These are phyloP conservation scores for Fusarium begoniae DNA, from an alignment of 2,329 filamentous ascomycete species.

Conservation along the genomic window DNA sequence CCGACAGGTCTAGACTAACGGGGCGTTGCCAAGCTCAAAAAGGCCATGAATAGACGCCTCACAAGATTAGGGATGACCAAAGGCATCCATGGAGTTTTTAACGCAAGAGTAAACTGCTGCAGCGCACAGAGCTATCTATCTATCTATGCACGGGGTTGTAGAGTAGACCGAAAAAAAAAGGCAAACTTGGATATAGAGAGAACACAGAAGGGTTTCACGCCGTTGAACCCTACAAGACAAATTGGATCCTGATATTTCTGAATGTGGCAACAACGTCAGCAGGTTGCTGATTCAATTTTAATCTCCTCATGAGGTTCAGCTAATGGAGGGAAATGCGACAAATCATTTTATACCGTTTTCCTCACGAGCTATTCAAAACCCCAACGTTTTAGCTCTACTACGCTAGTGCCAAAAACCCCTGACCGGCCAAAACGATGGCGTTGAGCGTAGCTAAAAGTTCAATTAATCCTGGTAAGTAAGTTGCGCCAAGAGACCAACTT, in stretches of 20 bases:
- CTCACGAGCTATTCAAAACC: background rate
- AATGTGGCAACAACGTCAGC: background rate
- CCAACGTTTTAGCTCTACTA: background rate
- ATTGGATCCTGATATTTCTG: background rate
- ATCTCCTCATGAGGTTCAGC: background rate
- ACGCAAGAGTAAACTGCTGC: too few species aligned
- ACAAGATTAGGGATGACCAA: rapidly evolving
- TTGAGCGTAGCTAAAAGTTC: background rate
- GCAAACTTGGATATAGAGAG: background rate
- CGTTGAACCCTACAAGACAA: background rate
- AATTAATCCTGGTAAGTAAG: background rate
- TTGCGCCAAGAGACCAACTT: background rate
- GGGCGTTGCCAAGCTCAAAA: background rate
- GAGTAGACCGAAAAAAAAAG: background rate
- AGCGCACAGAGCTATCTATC: background rate
- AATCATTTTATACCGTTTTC: background rate
- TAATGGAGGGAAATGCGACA: background rate
- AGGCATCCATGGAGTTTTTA: background rate
- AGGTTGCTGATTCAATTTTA: background rate
- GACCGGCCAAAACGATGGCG: background rate
- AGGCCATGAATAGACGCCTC: background rate
- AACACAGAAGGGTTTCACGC: rapidly evolving
- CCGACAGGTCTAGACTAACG: background rate
- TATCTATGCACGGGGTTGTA: rapidly evolving
- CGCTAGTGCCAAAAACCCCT: background rate